These are phyloP conservation scores for Cyberlindnera mrakii DNA, from an alignment of 805 yeast species.

Conservation along the genomic window DNA sequence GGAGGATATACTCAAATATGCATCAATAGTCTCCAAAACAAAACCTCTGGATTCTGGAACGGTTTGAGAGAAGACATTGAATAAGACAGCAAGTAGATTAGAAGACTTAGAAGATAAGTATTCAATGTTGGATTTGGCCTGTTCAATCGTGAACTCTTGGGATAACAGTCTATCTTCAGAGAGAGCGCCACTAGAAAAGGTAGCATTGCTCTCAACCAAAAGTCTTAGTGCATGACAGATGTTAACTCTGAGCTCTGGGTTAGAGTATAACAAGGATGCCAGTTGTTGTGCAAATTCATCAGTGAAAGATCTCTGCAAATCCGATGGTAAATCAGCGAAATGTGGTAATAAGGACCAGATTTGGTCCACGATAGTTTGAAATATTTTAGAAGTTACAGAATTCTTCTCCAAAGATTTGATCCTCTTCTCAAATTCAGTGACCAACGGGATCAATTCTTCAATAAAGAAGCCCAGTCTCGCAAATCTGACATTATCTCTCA, in stretches of 20 bases:
- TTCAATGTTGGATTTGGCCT: slow-evolving; percentile 51
- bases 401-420: slow-evolving; percentile 40
- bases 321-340: slow-evolving; percentile 82
- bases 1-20: slow-evolving; percentile 65
- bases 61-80: slow-evolving; percentile 91
- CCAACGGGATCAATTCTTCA: slow-evolving; percentile 59
- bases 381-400: slow-evolving; percentile 69
- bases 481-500: slow-evolving; percentile 78
- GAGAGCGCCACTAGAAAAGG: slow-evolving; percentile 54
- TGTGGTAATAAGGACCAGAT: slow-evolving; percentile 88
- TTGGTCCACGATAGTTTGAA: slow-evolving; percentile 83
- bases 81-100: slow-evolving; percentile 77
- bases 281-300: slow-evolving; percentile 74
- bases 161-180: slow-evolving; percentile 51
- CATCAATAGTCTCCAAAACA: slow-evolving; percentile 80
- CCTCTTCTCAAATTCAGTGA: slow-evolving; percentile 45
- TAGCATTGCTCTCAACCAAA: slow-evolving; percentile 69
- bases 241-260: slow-evolving; percentile 69
- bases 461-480: slow-evolving; percentile 64
- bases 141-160: slow-evolving; percentile 51
- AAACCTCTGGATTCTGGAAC: slow-evolving; percentile 76
- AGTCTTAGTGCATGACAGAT: slow-evolving; percentile 77
- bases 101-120: slow-evolving; percentile 62
- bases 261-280: slow-evolving; percentile 67
- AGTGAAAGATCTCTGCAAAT: slow-evolving; percentile 56